Conservation (phyloP, 306 rosid genomes). For the Medicago arabica region DNA sequence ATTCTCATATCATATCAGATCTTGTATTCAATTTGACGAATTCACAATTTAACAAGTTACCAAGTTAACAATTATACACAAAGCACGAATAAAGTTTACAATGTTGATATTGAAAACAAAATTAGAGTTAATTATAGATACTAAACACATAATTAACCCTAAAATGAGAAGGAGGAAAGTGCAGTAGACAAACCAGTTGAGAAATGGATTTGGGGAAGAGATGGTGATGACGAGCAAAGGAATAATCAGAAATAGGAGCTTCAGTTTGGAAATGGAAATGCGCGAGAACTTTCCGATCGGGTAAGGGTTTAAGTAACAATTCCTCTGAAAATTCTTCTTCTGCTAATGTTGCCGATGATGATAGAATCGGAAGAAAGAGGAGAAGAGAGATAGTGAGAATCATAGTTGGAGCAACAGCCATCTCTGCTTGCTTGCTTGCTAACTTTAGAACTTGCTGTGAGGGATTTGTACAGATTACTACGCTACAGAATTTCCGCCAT, state of each 20-base stretch:
- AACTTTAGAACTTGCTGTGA: background rate
- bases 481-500: constrained; percentile 47
- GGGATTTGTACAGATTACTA: background rate
- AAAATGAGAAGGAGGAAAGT: background rate
- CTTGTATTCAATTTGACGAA: background rate
- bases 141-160: background rate
- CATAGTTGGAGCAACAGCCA: constrained; percentile 47
- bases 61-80: background rate
- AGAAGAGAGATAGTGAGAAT: constrained; percentile 39
- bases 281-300: constrained; percentile 88
- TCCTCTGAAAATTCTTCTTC: constrained; percentile 87
- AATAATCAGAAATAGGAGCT: constrained; percentile 57
- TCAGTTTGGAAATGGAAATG: constrained; percentile 79
- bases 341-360: constrained; percentile 43
- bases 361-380: constrained; percentile 34
- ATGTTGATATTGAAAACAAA: background rate
- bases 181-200: constrained; percentile 65
- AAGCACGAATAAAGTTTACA: background rate
- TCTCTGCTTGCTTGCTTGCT: constrained; percentile 17
- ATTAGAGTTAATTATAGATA: background rate
- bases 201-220: constrained; percentile 92
- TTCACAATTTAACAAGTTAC: constrained; percentile 14
- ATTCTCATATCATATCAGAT: background rate
- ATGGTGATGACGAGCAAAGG: constrained; percentile 83
- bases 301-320: constrained; percentile 82